These are phyloP conservation scores for Cyphellophora attinorum DNA, from an alignment of 2,329 filamentous ascomycete genomes.

Conservation along the genomic window DNA sequence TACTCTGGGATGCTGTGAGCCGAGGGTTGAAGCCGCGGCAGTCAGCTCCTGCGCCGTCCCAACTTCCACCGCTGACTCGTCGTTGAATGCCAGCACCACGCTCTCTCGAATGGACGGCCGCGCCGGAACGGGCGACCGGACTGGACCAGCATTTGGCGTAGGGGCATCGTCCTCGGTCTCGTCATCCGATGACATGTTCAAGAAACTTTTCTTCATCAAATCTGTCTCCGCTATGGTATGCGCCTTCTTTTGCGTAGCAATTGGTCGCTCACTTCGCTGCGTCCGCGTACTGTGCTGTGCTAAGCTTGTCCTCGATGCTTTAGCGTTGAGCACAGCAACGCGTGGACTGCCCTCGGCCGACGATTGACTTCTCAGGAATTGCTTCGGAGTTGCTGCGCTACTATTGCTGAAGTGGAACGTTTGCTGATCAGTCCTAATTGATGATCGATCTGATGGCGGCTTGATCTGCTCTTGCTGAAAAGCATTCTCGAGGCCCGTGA, in stretches of 20 bases:
- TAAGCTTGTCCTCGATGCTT: constrained; percentile 12
- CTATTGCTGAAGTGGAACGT: not conserved
- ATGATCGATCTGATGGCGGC: not conserved
- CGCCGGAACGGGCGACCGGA: constrained; percentile 9
- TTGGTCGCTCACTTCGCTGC: not conserved
- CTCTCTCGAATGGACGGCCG: constrained; percentile 24
- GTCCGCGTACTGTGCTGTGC: constrained; percentile 1
- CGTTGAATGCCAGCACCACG: constrained; percentile 25
- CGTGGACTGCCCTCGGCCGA: constrained; percentile 2
- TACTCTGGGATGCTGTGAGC: not conserved
- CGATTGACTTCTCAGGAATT: not conserved
- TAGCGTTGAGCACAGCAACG: constrained; percentile 13
- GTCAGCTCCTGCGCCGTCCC: constrained; percentile 20
- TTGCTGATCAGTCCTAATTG: not conserved
- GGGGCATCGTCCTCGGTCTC: constrained; percentile 27
- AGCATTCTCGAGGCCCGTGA: constrained; percentile 14
- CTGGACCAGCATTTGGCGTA: not conserved
- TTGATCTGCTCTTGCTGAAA: constrained; percentile 10
- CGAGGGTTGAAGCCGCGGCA: not conserved
- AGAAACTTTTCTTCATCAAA: constrained; percentile 34
- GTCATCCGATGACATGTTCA: constrained; percentile 41
- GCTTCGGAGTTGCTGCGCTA: not conserved
- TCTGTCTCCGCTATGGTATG: constrained; percentile 22
- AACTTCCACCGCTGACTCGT: constrained; percentile 32
- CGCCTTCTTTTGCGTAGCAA: constrained; percentile 8